Base-by-base conservation (phyloP, 2,329 filamentous ascomycete species). In the Paraphoma sp. region DNA sequence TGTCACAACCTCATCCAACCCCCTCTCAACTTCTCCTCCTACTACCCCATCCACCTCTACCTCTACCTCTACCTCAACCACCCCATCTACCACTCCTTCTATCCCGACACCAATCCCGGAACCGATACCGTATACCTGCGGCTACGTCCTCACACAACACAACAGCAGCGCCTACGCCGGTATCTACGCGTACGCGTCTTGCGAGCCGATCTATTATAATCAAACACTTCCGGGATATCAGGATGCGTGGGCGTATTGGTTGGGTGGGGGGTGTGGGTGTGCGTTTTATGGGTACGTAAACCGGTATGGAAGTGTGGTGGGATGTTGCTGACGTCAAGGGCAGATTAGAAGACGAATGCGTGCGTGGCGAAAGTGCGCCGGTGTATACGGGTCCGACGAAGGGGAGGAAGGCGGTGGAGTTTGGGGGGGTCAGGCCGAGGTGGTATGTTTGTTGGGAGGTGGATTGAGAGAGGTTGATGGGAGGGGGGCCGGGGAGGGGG, bases 131-230 rank as follows among this genome's bases (percentile, higher is more conserved):
- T 51, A 54, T 51, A 54, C 52, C 23, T 62, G 59, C 40, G 59
- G 59, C 46, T 62, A 62, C 53, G 56, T 54, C 29, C 56, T 60
- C 43, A 62, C 59, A 6, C 38, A n/a, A 4, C 56, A 36, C 9
- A 62, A 62, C 48, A 57, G 53, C 29, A 57, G 53, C n/a, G 33
- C 51, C 10, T 59, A 52, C 29, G 59, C 53, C 4, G 33, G 56
- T 7, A 28, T 62, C 11, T 59, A 50, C 4, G 59, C 56, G 29
- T 45, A 45, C 3, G 16, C 46, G 0, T 33, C 42, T 2, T 62
- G 59, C 40, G 58, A 45, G 3, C 36, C 56, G 7, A 52, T 62
- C 6, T 59, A 54, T 38, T 57, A n/a, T n/a, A n/a, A n/a, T n/a
- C n/a, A n/a, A n/a, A n/a, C n/a, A n/a, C n/a, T n/a, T n/a, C n/a